These are phyloP conservation scores for Pestalotiopsis fici DNA, from an alignment of 2,329 filamentous ascomycete genomes.

Conservation along the genomic window DNA sequence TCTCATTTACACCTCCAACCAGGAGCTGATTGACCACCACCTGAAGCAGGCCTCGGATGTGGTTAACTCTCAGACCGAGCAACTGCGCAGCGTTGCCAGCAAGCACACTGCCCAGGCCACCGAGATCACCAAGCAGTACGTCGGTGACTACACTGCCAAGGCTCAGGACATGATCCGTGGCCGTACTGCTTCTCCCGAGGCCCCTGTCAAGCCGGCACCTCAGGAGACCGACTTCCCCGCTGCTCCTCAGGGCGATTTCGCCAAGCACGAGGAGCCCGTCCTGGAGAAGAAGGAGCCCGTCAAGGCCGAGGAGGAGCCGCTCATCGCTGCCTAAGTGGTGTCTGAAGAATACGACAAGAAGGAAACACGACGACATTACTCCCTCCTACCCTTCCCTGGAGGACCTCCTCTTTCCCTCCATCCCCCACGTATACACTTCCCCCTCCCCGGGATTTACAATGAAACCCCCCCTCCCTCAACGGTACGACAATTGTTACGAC, in stretches of 20 bases:
- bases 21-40: constrained; percentile 69
- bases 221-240: constrained; percentile 17
- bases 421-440: not conserved
- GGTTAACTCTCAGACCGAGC: constrained; percentile 62
- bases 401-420: not conserved
- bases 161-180: constrained; percentile 64
- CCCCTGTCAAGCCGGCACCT: constrained; percentile 34
- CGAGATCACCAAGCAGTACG: constrained; percentile 66
- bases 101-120: constrained; percentile 66
- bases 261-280: constrained; percentile 13
- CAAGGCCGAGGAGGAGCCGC: not conserved
- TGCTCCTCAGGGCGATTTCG: constrained; percentile 37
- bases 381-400: not conserved
- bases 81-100: constrained; percentile 61
- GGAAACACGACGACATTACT: not conserved
- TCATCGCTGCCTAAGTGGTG: not conserved
- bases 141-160: constrained; percentile 69
- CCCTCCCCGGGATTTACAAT: not conserved
- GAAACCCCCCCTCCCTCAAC: not conserved
- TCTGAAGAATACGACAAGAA: not conserved
- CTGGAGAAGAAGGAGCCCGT: not conserved
- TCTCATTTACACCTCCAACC: constrained; percentile 66
- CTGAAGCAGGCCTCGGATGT: constrained; percentile 58
- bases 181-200: constrained; percentile 43
- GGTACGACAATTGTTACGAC: constrained; percentile 10